Conservation (phyloP, 176 grass and related monocot genomes). For the Puccinellia tenuiflora region DNA sequence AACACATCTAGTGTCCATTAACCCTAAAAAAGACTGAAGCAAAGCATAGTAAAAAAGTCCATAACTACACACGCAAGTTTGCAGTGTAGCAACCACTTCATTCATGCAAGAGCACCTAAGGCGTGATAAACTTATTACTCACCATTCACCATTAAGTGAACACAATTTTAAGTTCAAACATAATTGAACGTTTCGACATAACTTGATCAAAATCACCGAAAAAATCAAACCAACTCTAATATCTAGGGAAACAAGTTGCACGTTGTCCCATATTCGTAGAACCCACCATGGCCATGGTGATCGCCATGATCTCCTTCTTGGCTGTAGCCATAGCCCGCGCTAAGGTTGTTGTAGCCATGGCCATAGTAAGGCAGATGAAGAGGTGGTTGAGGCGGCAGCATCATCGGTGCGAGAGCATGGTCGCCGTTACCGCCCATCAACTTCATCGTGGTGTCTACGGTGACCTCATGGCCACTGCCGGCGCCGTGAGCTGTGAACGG, state of each 20-base stretch:
- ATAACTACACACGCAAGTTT: not conserved
- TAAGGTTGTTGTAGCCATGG: not conserved
- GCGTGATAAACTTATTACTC: no score
- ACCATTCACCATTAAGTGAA: no score
- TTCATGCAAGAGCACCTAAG: no score
- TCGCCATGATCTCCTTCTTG: not conserved
- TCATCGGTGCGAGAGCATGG: not conserved
- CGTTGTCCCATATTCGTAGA: not conserved
- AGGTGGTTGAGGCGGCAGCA: not conserved
- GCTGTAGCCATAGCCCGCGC: not conserved
- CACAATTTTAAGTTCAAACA: not conserved
- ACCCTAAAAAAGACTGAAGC: not conserved
- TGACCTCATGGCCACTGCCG: not conserved
- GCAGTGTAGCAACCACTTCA: no score
- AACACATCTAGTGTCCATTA: not conserved
- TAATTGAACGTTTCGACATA: not conserved
- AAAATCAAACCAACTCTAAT: not conserved
- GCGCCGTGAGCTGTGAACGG: not conserved
- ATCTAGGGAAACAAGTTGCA: constrained; percentile 15
- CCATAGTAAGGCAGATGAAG: not conserved
- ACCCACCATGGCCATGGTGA: not conserved
- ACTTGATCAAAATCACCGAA: not conserved
- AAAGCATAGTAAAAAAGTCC: not conserved
- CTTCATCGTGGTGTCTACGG: not conserved
- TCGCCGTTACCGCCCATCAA: not conserved